These are phyloP conservation scores for Didymella arachidicola DNA, from an alignment of 2,329 filamentous ascomycete species.

Conservation along the genomic window DNA sequence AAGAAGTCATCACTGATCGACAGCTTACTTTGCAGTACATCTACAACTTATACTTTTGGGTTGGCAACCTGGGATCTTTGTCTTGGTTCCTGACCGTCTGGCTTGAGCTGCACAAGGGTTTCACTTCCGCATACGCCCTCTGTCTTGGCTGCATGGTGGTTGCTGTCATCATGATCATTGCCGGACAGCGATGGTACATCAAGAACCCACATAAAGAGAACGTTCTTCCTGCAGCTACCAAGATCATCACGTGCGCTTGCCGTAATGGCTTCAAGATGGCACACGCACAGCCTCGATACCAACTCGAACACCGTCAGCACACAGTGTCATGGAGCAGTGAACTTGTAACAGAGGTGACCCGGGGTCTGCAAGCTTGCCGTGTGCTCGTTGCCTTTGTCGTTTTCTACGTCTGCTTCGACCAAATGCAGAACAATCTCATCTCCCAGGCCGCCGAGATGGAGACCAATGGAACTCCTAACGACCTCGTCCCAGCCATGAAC, in stretches of 20 bases:
- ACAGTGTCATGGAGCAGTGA: conserved; percentile 37
- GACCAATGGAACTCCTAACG: conserved; percentile 45
- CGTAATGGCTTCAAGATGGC: conserved; percentile 40
- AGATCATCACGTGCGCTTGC: conserved; percentile 38
- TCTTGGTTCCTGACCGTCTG: conserved; percentile 69
- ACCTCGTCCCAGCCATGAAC: conserved; percentile 45
- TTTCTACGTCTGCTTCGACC: conserved; percentile 51
- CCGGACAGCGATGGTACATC: conserved; percentile 34
- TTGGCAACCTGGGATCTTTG: conserved; percentile 71
- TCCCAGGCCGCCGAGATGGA: conserved; percentile 50
- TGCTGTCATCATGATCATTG: conserved; percentile 63
- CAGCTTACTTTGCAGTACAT: conserved; percentile 50
- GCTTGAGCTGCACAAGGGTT: conserved; percentile 72
- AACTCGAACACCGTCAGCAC: conserved; percentile 30
- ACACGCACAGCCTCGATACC: conserved; percentile 37
- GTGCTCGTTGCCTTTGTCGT: conserved; percentile 46
- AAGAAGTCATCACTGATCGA: conserved; percentile 46
- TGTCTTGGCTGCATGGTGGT: conserved; percentile 70
- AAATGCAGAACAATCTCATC: conserved; percentile 51
- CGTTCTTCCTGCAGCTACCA: conserved; percentile 35
- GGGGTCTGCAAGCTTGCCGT: conserved; percentile 43
- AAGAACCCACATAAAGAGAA: conserved; percentile 34
- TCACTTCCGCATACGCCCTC: conserved; percentile 70
- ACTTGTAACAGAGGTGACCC: conserved; percentile 40
- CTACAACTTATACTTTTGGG: conserved; percentile 53